These are phyloP conservation scores for Cryptococcus maquisensis DNA, from an alignment of 1,284 basidiomycete species.

Conservation along the genomic window DNA sequence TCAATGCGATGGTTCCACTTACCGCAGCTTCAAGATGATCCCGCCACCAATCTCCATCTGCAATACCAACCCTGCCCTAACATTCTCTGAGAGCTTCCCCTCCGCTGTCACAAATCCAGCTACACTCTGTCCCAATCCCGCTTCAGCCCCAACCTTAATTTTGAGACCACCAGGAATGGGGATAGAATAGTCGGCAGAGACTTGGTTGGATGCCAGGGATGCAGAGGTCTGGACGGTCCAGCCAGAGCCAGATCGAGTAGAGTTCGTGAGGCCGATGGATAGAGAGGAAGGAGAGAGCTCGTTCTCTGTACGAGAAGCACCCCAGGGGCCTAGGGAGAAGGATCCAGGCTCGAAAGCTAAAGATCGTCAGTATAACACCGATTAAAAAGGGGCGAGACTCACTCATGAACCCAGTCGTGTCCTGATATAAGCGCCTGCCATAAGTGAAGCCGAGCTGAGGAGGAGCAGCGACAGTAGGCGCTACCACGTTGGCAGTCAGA, in stretches of 20 bases:
- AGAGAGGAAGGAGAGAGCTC: slow-evolving; percentile 34
- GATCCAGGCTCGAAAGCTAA: slow-evolving; percentile 49
- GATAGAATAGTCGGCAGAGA: slow-evolving; percentile 48
- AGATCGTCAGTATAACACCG: not conserved
- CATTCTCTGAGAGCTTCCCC: slow-evolving; percentile 37
- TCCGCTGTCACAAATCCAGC: slow-evolving; percentile 42
- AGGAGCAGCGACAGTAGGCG: slow-evolving; percentile 36
- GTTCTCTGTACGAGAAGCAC: slow-evolving; percentile 20
- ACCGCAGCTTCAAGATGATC: slow-evolving; percentile 34
- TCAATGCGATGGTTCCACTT: slow-evolving; percentile 5
- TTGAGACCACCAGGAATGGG: slow-evolving; percentile 50
- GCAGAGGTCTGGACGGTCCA: slow-evolving; percentile 46
- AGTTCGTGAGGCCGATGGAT: slow-evolving; percentile 41
- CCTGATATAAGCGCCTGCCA: slow-evolving; percentile 48
- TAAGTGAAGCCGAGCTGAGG: slow-evolving; percentile 50
- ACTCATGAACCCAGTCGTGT: slow-evolving; percentile 48
- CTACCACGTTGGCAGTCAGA: slow-evolving; percentile 43
- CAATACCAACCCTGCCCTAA: slow-evolving; percentile 34
- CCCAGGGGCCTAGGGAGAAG: slow-evolving; percentile 50
- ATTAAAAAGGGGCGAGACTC: slow-evolving; percentile 5
- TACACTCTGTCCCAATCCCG: slow-evolving; percentile 25
- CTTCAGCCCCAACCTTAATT: slow-evolving; percentile 47
- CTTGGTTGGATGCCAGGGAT: slow-evolving; percentile 30
- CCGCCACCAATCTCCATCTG: slow-evolving; percentile 30
- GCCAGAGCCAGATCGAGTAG: slow-evolving; percentile 28